Evolutionary conservation across 441 rosid genomes (phyloP).

Genomic region (Erysimum pusillum): DNA sequence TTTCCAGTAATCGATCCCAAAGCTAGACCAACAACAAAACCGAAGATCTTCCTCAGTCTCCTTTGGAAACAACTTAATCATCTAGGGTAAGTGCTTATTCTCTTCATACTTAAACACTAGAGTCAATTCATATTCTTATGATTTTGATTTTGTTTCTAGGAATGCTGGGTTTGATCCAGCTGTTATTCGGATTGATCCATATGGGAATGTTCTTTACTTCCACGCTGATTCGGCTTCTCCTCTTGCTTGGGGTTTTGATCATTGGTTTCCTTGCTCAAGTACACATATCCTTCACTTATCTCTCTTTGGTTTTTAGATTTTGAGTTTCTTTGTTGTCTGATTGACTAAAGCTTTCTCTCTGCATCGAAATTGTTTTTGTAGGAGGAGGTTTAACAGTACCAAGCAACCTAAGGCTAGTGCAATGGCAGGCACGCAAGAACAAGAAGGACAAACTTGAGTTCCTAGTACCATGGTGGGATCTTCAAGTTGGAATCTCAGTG

Average conservation of each 20-base stretch:
- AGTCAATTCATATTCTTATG: constrained; percentile 16
- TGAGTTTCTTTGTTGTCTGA: constrained; percentile 4
- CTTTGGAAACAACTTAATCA: constrained; percentile 93
- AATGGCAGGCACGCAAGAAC: constrained; percentile 89
- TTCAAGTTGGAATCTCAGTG: constrained; percentile 83
- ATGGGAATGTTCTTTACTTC: constrained; percentile 86
- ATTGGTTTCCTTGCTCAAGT: constrained; percentile 98
- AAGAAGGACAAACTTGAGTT: constrained; percentile 84
- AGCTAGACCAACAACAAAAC: constrained; percentile 74
- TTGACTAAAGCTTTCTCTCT: neutral
- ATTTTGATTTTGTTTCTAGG: constrained; percentile 47
- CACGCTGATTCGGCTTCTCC: constrained; percentile 97
- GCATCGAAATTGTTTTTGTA: constrained; percentile 37
- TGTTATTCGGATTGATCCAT: constrained; percentile 82
- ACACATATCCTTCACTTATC: constrained; percentile 21
- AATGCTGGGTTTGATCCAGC: constrained; percentile 98
- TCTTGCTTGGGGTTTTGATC: constrained; percentile 94
- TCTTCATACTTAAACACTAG: constrained; percentile 2
- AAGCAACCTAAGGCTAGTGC: constrained; percentile 83
- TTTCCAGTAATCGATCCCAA: constrained; percentile 76
- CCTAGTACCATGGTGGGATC: constrained; percentile 95
- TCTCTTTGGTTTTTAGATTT: neutral
- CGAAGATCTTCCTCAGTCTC: constrained; percentile 70
- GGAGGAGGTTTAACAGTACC: constrained; percentile 97
- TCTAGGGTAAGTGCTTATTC: constrained; percentile 62